phyloP scores from a whole-genome alignment of 805 yeast species.

The Pichia thaimueangensis region DNA sequence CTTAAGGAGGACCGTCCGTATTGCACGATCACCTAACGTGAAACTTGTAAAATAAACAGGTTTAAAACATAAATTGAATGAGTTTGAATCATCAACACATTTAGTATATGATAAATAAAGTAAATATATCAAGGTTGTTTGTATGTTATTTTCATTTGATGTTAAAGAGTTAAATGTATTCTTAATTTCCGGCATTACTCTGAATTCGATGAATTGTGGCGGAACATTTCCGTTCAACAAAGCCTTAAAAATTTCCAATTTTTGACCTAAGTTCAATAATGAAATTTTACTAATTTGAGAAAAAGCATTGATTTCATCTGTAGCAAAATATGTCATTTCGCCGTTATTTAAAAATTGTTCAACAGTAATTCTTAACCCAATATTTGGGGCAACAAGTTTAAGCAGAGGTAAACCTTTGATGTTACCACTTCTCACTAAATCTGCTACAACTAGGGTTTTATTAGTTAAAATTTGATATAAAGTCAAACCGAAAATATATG shows the following conservation, averaged over 20 bases:
- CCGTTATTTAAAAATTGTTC: slow-evolving; percentile 32
- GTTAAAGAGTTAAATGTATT: slow-evolving; percentile 32
- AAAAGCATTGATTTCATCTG: slow-evolving; percentile 45
- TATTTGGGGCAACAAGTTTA: slow-evolving; percentile 34
- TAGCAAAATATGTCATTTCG: slow-evolving; percentile 31
- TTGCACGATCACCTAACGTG: slow-evolving; percentile 64
- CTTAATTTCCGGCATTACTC: slow-evolving; percentile 66
- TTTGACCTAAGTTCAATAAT: slow-evolving; percentile 47
- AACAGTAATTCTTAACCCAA: slow-evolving; percentile 34
- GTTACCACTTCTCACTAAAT: slow-evolving; percentile 9
- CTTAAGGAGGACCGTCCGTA: slow-evolving; percentile 65
- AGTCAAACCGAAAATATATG: slow-evolving; percentile 57
- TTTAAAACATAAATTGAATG: slow-evolving; percentile 38
- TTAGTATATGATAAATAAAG: slow-evolving; percentile 31
- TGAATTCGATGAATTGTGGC: slow-evolving; percentile 48
- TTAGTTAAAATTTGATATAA: slow-evolving; percentile 41
- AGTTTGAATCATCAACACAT: slow-evolving; percentile 22
- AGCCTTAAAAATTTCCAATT: slow-evolving; percentile 38
- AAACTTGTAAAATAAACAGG: slow-evolving; percentile 64
- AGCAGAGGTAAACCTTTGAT: slow-evolving; percentile 34
- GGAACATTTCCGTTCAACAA: slow-evolving; percentile 33
- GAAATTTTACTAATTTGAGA: slow-evolving; percentile 50
- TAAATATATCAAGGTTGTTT: slow-evolving; percentile 33
- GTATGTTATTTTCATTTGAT: slow-evolving; percentile 19
- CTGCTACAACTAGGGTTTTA: slow-evolving; percentile 12